Evolutionary conservation across 2,329 filamentous ascomycete genomes (phyloP), one percentile per base, ranked within the genome.

Genomic region (Tolypocladium pustulatum): DNA sequence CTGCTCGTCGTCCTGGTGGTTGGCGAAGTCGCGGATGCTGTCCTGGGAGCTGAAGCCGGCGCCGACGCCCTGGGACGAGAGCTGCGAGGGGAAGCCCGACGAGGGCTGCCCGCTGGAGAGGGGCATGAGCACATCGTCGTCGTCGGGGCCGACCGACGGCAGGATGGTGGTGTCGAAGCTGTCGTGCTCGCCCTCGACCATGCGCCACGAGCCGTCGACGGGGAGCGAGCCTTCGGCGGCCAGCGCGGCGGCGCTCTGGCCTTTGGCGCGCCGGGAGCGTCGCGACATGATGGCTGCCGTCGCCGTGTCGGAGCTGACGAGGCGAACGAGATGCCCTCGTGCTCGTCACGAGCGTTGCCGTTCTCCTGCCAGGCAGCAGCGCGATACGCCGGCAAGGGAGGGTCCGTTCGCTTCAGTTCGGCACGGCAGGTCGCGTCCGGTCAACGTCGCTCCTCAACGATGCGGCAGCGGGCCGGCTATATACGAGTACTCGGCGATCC

Each of bases 121-220:
- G 43, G 73, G 67, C 34, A 69, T 60, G 32, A 74, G 60, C 55
- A 73, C 64, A 30, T 70, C 62, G 38, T 74, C 69, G 54, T 76
- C 72, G 40, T 63, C 76, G 52, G 73, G 72, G 32, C 57, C 69
- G 36, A 78, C 68, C 38, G 76, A 74, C 9, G 78, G 76, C 20
- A 83, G 69, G 57, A 83, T 73, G 12, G 78, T 77, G 7, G 81
- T 82, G 63, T 83, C 81, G 66, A 84, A 84, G 65, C 80, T 83
- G 65, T 84, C 81, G 67, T 84, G 78, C 58, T 84, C 81, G 65
- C 79, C 81, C 59, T 85, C 82, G 15, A 85, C 81, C 71, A 85
- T 76, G 64, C 82, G 81, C 82, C 82, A 85, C 25, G 81, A 84
- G 62, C 78, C 77, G 62, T 81, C 79, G 49, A 82, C 73, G 40